Percentiles rank a stretch among this genome's conserved stretches.
These are phyloP conservation scores for Aureoboletus auriporus DNA, from an alignment of 768 basidiomycete genomes.

Conservation along the genomic window DNA sequence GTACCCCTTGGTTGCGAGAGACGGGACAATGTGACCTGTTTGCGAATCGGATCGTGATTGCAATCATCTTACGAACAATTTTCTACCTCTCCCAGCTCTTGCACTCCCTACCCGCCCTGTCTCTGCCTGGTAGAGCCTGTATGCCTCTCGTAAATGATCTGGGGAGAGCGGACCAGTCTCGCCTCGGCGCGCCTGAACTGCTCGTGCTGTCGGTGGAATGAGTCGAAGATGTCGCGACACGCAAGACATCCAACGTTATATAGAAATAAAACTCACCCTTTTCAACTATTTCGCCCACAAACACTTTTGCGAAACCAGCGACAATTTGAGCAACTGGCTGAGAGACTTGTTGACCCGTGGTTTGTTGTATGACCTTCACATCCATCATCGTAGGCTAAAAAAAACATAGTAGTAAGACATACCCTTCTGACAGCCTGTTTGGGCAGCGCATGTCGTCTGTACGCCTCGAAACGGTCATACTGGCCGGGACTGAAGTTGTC, in stretches of 20 bases:
- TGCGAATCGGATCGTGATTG: too few relatives aligned
- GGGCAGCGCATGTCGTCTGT: slow-evolving; percentile 76
- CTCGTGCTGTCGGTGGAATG: slow-evolving; percentile 49
- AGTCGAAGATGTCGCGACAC: not conserved
- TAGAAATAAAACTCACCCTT: slow-evolving; percentile 48
- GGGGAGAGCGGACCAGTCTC: slow-evolving; percentile 81
- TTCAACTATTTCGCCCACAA: slow-evolving; percentile 90
- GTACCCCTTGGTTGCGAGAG: too few relatives aligned
- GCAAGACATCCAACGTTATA: too few relatives aligned
- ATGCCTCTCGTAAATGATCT: slow-evolving; percentile 87
- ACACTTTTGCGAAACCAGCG: slow-evolving; percentile 87
- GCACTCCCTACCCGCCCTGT: slow-evolving; percentile 80
- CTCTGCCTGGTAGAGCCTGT: slow-evolving; percentile 76
- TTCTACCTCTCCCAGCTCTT: slow-evolving; percentile 63
- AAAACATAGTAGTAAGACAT: slow-evolving; percentile 4
- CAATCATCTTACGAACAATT: slow-evolving; percentile 61
- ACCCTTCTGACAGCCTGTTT: slow-evolving; percentile 84
- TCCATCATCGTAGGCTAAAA: not conserved
- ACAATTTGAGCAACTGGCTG: slow-evolving; percentile 86
- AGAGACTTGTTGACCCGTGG: slow-evolving; percentile 75
- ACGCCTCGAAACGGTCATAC: slow-evolving; percentile 87
- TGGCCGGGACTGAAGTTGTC: slow-evolving; percentile 81
- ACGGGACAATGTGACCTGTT: too few relatives aligned
- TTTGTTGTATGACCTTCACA: slow-evolving; percentile 75
- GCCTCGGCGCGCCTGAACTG: slow-evolving; percentile 65